These are phyloP conservation scores for Aspergillus pseudoviridinutans DNA, from an alignment of 2,329 filamentous ascomycete genomes.

Conservation along the genomic window DNA sequence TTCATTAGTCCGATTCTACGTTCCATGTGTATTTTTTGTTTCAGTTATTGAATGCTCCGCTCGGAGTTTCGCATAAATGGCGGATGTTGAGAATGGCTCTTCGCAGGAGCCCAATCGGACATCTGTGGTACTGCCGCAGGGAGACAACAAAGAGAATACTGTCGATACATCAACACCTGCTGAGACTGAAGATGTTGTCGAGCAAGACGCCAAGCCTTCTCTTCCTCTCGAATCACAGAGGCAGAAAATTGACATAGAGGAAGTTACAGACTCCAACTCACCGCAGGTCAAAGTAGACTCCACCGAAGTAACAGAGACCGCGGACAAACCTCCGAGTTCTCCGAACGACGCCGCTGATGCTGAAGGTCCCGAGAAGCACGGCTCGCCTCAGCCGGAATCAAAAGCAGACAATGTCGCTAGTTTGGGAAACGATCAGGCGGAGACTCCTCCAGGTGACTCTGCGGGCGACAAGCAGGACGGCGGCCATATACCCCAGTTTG, in stretches of 20 bases:
- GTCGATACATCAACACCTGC: conserved; percentile 24
- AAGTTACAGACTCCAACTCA: conserved; percentile 8
- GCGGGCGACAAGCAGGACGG: conserved; percentile 14
- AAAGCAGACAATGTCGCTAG: conserved; percentile 12
- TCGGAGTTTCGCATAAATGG: conserved; percentile 40
- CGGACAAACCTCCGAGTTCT: conserved; percentile 22
- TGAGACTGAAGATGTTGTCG: conserved; percentile 22
- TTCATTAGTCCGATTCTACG: conserved; percentile 18
- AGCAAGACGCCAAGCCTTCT: conserved; percentile 28
- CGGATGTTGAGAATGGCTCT: conserved; percentile 37
- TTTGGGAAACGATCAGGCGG: conserved; percentile 10
- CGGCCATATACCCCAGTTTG: conserved; percentile 20
- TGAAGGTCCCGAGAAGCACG: conserved; percentile 17
- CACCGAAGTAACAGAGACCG: conserved; percentile 18
- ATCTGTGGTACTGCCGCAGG: conserved; percentile 22
- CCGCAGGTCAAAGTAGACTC: conserved; percentile 6
- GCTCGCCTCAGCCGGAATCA: conserved; percentile 17
- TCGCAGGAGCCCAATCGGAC: conserved; percentile 27
- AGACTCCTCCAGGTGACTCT: conserved; percentile 11
- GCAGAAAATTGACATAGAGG: conserved; percentile 24
- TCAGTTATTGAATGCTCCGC: conserved; percentile 25
- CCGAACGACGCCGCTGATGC: conserved; percentile 23
- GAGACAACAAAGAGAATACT: conserved; percentile 26
- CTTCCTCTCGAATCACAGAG: conserved; percentile 26
- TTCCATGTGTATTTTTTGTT: conserved; percentile 27